phyloP scores from a whole-genome alignment of 345 rosid species.

The Eucalyptus tenuipes region DNA sequence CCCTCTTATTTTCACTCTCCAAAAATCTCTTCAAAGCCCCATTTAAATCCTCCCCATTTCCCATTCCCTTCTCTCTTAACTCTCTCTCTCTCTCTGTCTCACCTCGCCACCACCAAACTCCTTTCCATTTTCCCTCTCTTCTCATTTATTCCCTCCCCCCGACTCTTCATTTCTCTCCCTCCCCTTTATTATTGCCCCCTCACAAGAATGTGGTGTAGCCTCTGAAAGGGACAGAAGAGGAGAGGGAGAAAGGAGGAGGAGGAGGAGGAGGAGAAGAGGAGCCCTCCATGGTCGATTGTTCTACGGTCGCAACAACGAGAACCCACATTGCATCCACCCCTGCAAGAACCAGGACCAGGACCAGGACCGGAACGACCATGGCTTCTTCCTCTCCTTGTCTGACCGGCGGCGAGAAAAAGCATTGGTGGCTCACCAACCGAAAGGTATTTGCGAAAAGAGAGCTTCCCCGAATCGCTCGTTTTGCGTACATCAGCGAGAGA shows the following conservation, averaged over 20 bases:
- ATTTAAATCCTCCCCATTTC: not conserved
- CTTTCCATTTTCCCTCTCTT: not conserved
- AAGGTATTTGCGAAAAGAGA: constrained; percentile 27
- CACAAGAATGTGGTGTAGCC: constrained; percentile 10
- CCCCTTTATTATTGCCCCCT: constrained; percentile 5
- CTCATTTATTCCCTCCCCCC: constrained; percentile 11
- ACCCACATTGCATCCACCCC: not conserved
- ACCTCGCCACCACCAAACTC: not conserved
- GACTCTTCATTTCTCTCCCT: not conserved
- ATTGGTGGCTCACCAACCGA: constrained; percentile 86
- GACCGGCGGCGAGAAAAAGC: constrained; percentile 34
- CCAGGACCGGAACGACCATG: constrained; percentile 5
- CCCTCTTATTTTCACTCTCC: not conserved
- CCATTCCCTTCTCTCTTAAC: not conserved
- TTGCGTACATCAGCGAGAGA: not conserved
- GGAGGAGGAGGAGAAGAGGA: not conserved
- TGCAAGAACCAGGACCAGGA: not conserved
- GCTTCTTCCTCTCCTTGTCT: constrained; percentile 24
- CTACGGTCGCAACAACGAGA: not conserved
- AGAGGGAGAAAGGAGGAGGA: not conserved
- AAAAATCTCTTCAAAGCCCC: not conserved
- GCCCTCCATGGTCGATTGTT: not conserved
- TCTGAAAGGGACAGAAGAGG: not conserved
- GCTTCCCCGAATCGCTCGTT: not conserved
- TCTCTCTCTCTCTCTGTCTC: not conserved